Conservation (phyloP, 768 basidiomycete genomes). For the Mrakia hoshinonis region DNA sequence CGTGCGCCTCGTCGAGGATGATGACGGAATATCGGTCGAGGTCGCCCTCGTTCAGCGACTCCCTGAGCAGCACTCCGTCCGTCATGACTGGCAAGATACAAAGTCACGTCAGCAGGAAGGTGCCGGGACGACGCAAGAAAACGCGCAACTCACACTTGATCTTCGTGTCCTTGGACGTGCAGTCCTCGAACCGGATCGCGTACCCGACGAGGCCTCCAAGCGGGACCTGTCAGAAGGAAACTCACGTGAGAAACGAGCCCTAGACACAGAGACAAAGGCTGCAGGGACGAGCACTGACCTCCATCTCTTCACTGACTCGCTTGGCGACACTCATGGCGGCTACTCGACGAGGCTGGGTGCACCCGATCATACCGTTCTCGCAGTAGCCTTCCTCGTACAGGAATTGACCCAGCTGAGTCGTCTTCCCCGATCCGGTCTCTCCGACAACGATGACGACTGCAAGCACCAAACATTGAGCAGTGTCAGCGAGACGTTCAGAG, state of each 20-base stretch:
- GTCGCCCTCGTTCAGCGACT: conserved; percentile 97
- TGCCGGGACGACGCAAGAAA: not conserved
- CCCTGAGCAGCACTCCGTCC: conserved; percentile 94
- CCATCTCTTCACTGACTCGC: conserved; percentile 98
- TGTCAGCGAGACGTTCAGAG: not conserved
- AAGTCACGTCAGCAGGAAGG: conserved; percentile 22
- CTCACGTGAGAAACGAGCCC: not conserved
- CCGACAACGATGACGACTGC: conserved; percentile 88
- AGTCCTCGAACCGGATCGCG: conserved; percentile 97
- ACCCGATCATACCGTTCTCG: conserved; percentile 78
- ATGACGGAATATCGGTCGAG: conserved; percentile 92
- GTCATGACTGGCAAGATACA: conserved; percentile 69
- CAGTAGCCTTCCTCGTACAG: conserved; percentile 96
- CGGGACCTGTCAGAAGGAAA: conserved; percentile 53
- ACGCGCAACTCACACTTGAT: conserved; percentile 73
- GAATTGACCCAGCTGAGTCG: conserved; percentile 90
- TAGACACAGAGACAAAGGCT: not conserved
- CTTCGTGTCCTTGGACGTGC: conserved; percentile 83
- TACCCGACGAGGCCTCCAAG: conserved; percentile 88
- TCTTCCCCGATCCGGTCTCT: conserved; percentile 99
- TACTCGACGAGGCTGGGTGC: conserved; percentile 95
- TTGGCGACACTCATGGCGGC: conserved; percentile 99
- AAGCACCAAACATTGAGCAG: not conserved
- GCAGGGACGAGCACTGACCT: conserved; percentile 50
- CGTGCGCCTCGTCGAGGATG: conserved; percentile 98